Evolutionary conservation across 140 eudicot genomes (phyloP), one percentile per base, ranked within the genome.

Genomic region (Stevia rebaudiana): DNA sequence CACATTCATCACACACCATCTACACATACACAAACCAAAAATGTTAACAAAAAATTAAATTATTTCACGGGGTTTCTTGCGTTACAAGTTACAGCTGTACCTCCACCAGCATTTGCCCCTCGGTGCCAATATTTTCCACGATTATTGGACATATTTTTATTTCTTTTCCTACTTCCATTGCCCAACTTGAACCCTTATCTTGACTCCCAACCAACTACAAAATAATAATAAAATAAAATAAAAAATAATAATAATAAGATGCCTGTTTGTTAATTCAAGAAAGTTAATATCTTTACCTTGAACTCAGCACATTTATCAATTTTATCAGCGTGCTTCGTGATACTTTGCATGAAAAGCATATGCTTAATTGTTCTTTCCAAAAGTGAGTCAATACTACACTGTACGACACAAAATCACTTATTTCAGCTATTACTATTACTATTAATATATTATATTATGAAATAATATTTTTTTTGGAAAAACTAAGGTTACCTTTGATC

Each of bases 331-430:
- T 83, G 94, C 78, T 88, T 81, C 19, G 85, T 78, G 63, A 77
- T 55, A 42, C 85, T 74, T 74, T 85, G 95, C 86, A 88, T 66
- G 69, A 79, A 88, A 39, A 81, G 78, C 99, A 88, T 85, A 74
- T 94, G 97, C 82, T 88, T 85, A 68, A 88, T 80, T 11, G 97
- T 88, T 69, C 80, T 73, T 78, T 94, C 99, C 75, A 94, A 82
- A 65, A 94, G 95, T 17, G 94, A 80, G 70, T 94, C 97, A 15
- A 94, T 94, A 68, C 99, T 94, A 74, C 99, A 94, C 99, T 94
- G 98, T 88, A 95, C 51, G 43, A 48, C 47, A 61, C 61, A 41
- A 63, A 66, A 62, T 49, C 25, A 73, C 53, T 40, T n/a, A 22
- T 65, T 65, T 84, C 63, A 86, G 13, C 59, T 11, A n/a, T n/a